phyloP scores from a whole-genome alignment of 2,329 filamentous ascomycete species.

The Bisporella sp. region DNA sequence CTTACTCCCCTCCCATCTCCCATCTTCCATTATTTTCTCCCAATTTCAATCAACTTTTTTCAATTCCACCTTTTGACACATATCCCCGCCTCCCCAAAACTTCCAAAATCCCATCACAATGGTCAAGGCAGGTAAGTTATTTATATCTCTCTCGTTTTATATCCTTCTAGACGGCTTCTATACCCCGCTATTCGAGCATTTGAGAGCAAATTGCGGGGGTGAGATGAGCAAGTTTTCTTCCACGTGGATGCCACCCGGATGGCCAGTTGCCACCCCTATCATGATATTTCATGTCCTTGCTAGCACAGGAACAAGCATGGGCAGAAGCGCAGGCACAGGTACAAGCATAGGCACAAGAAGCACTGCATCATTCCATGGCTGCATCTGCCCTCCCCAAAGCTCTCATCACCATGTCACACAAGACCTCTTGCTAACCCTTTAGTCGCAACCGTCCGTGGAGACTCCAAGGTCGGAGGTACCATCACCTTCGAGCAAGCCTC shows the following conservation, averaged over 20 bases:
- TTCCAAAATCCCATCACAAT: constrained; percentile 61
- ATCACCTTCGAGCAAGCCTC: constrained; percentile 89
- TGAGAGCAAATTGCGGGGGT: constrained; percentile 28
- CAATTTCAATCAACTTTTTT: constrained; percentile 1
- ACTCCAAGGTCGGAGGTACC: constrained; percentile 90
- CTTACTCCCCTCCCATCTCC: neutral
- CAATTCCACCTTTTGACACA: neutral
- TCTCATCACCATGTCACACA: too few relatives aligned
- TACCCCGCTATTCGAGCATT: constrained; percentile 3
- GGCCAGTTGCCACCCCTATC: constrained; percentile 19
- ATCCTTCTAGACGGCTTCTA: constrained; percentile 1
- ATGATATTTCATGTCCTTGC: too few relatives aligned
- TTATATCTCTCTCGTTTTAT: constrained; percentile 3
- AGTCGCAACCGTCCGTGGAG: constrained; percentile 97
- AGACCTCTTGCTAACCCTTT: constrained; percentile 11
- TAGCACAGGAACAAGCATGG: too few relatives aligned
- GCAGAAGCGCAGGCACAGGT: too few relatives aligned
- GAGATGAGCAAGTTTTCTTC: constrained; percentile 50
- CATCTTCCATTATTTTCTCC: neutral
- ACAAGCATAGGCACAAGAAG: too few relatives aligned
- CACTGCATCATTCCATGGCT: too few relatives aligned
- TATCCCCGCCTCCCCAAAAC: constrained; percentile 1
- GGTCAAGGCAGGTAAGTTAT: constrained; percentile 89
- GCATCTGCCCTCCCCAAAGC: too few relatives aligned
- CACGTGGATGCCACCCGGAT: constrained; percentile 38